Base-by-base conservation (phyloP, 345 rosid species). In the Sonneratia caseolaris region DNA sequence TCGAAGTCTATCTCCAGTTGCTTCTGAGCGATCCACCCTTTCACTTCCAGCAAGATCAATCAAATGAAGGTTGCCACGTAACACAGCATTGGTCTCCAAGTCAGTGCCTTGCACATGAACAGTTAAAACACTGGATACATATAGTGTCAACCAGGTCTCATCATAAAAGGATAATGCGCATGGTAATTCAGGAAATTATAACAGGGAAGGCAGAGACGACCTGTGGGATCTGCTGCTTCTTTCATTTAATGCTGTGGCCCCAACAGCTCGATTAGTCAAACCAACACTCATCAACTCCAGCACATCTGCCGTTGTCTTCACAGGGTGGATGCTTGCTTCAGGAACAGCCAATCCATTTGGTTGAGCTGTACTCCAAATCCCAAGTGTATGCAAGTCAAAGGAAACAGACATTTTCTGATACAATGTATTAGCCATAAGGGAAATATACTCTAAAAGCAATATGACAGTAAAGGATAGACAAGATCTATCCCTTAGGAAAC, bases 21-120 rank as follows among this genome's bases (percentile, higher is more conserved):
- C 99, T 85, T 92, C 99, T 53, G 99, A 92, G 66, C 99, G 90
- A 80, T 88, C 98, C 71, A 92, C 96, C 75, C 98, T 84, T 82
- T 95, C 99, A 78, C 99, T 92, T 64, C 99, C 99, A 68, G 99
- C 99, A 66, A 95, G 98, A 82, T 95, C 99, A 37, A 95, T 92
- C 80, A 95, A 79, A 78, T 95, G 97, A 37, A 95, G 84, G 77
- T 84, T 88, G 75, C 98, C 98, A 65, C 87, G 96, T 73, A 95
- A 80, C 53, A 89, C 79, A 49, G 93, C 83, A 69, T 90, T 87
- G 68, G 85, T 84, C 80, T 87, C 83, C 81, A 85, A 70, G 38
- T 92, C 98, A 3, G 71, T 82, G 38, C 99, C 99, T 42, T 83
- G 86, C 40, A 92, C 97, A 82, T 95, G 99, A 73, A 95, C 90